Evolutionary conservation across 805 yeast species (phyloP).

Genomic region (Maudiozyma pseudohumilis): DNA sequence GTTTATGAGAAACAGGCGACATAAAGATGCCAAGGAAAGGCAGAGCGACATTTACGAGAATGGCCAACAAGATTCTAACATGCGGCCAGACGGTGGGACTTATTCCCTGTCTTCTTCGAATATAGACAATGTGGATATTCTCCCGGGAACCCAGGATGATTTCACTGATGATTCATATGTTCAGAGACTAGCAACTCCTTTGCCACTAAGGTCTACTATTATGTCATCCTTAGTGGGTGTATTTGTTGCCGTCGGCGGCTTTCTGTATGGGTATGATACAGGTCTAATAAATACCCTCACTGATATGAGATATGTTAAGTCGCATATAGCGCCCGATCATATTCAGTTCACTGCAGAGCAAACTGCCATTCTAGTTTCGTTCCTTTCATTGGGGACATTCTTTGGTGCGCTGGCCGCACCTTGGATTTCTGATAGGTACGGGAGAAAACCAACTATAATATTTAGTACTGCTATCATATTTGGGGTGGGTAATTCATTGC

Average conservation of each 20-base stretch:
- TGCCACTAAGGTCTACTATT: slow-evolving; percentile 39
- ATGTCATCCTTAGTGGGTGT: slow-evolving; percentile 67
- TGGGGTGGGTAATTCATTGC: slow-evolving; percentile 62
- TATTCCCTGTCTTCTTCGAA: too few relatives aligned
- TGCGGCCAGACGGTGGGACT: not conserved
- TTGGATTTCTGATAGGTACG: slow-evolving; percentile 57
- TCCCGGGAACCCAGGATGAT: not conserved
- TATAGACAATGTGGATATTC: too few relatives aligned
- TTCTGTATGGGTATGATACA: slow-evolving; percentile 82
- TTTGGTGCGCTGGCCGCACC: slow-evolving; percentile 55
- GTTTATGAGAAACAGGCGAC: too few relatives aligned
- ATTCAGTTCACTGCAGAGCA: slow-evolving; percentile 47
- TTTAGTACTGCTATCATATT: slow-evolving; percentile 53
- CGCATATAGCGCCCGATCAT: slow-evolving; percentile 42
- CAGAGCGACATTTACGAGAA: not conserved
- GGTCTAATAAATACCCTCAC: slow-evolving; percentile 72
- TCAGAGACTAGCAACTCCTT: slow-evolving; percentile 16
- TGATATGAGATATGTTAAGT: slow-evolving; percentile 62
- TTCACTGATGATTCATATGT: slow-evolving; percentile 2
- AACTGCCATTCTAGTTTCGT: slow-evolving; percentile 63
- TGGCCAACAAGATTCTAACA: not conserved
- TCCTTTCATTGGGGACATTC: slow-evolving; percentile 73
- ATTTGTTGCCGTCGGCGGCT: slow-evolving; percentile 84
- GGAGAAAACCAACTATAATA: slow-evolving; percentile 61
- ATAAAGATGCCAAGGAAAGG: not conserved